Conservation (phyloP, 2,329 filamentous ascomycete genomes). For the Trichoderma atroviride region DNA sequence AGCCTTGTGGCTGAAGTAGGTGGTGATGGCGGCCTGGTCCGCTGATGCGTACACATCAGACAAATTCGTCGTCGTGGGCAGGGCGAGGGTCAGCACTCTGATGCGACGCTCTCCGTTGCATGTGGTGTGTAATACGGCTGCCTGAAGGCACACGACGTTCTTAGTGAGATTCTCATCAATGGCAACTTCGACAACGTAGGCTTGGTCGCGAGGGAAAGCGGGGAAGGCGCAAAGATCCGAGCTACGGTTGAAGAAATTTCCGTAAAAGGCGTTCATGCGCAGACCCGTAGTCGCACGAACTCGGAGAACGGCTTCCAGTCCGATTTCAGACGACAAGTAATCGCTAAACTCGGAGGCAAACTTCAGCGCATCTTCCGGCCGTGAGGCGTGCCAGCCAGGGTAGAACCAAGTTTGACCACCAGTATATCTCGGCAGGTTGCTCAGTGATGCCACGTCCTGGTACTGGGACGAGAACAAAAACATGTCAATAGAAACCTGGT, state of each 20-base stretch:
- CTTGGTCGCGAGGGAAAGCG: conserved; percentile 94
- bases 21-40: conserved; percentile 89
- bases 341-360: conserved; percentile 97
- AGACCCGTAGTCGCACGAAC: conserved; percentile 93
- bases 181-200: conserved; percentile 96
- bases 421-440: conserved; percentile 93
- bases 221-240: conserved; percentile 98
- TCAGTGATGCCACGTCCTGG: conserved; percentile 94
- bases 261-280: conserved; percentile 97
- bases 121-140: conserved; percentile 93
- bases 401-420: conserved; percentile 99
- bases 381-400: conserved; percentile 93
- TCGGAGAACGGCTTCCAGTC: conserved; percentile 90
- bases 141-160: conserved; percentile 88
- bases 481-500: conserved; percentile 98
- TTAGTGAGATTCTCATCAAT: conserved; percentile 95
- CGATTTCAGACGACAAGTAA: conserved; percentile 94
- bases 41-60: conserved; percentile 93
- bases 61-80: conserved; percentile 89
- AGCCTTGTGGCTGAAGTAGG: conserved; percentile 96
- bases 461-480: conserved; percentile 96
- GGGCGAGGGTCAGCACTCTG: conserved; percentile 86
- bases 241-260: conserved; percentile 98
- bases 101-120: conserved; percentile 97
- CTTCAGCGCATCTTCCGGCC: conserved; percentile 94